Conservation (phyloP, 768 basidiomycete genomes). For the Termitomyces titanicus region DNA sequence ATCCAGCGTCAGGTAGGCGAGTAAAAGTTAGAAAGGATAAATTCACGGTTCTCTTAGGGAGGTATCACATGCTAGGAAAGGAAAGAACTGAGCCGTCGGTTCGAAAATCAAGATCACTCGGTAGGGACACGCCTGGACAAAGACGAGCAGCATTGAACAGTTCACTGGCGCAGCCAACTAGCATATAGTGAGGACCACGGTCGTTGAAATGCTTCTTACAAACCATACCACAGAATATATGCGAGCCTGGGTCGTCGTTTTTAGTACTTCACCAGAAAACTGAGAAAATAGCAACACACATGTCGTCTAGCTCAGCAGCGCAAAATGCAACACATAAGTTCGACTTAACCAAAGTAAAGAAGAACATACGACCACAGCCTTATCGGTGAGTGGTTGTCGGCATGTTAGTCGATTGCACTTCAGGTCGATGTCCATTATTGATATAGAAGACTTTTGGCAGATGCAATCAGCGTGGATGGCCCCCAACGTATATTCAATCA, state of each 20-base stretch:
- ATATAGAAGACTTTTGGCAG: background rate
- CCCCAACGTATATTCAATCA: background rate
- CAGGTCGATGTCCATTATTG: constrained; percentile 74
- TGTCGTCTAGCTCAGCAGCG: constrained; percentile 17
- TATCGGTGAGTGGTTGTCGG: constrained; percentile 62
- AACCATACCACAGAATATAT: constrained; percentile 76
- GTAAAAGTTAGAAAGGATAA: background rate
- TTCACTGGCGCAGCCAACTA: constrained; percentile 81
- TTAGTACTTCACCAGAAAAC: constrained; percentile 2
- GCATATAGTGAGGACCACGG: background rate
- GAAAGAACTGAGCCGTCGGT: background rate
- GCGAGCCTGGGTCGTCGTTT: constrained; percentile 53
- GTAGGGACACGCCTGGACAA: constrained; percentile 58
- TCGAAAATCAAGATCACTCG: background rate
- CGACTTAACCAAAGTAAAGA: background rate
- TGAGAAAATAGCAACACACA: constrained; percentile 15
- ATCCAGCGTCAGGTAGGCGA: background rate
- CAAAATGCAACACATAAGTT: background rate
- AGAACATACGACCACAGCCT: constrained; percentile 77
- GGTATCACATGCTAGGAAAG: constrained; percentile 69
- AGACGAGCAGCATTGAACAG: constrained; percentile 73
- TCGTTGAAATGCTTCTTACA: background rate
- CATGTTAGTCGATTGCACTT: constrained; percentile 81
- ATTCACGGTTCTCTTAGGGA: constrained; percentile 73
- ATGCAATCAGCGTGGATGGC: too few relatives aligned